Conservation (phyloP, 257 asterid species). For the Solanum clarkiae region DNA sequence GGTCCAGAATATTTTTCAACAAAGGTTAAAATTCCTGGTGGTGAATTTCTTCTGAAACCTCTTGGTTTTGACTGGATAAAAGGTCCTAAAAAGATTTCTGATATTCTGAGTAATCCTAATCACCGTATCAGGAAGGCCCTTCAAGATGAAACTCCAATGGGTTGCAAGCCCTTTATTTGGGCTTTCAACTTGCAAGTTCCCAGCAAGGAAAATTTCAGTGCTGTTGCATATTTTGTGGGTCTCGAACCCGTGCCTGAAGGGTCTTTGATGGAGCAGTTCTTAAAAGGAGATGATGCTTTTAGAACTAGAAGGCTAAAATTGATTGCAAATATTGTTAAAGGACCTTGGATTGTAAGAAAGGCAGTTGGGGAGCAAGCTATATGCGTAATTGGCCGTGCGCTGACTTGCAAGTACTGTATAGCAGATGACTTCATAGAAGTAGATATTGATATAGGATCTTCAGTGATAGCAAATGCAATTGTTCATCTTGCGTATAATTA, state of each 20-base stretch:
- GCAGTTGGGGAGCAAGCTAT: slow-evolving; percentile 89
- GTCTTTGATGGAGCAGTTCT: slow-evolving; percentile 45
- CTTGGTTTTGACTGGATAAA: slow-evolving; percentile 86
- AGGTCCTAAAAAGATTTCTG: slow-evolving; percentile 62
- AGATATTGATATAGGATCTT: slow-evolving; percentile 73
- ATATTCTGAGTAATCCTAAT: slow-evolving; percentile 39
- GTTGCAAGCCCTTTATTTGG: slow-evolving; percentile 57
- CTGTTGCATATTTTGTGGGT: slow-evolving; percentile 54
- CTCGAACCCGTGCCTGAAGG: slow-evolving; percentile 26
- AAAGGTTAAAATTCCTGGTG: slow-evolving; percentile 51
- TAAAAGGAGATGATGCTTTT: slow-evolving; percentile 47
- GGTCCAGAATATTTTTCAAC: slow-evolving; percentile 60
- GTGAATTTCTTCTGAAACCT: slow-evolving; percentile 64
- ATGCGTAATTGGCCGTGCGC: slow-evolving; percentile 53
- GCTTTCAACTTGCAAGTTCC: slow-evolving; percentile 87
- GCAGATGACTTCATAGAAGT: slow-evolving; percentile 60
- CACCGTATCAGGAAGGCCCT: slow-evolving; percentile 51
- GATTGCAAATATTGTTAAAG: slow-evolving; percentile 59
- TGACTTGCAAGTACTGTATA: slow-evolving; percentile 34
- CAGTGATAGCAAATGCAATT: slow-evolving; percentile 71
- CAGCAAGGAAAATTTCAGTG: slow-evolving; percentile 61
- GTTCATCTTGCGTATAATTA: slow-evolving; percentile 74
- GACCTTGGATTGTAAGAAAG: slow-evolving; percentile 82
- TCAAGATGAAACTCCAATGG: slow-evolving; percentile 25
- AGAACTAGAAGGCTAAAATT: slow-evolving; percentile 50